These are phyloP conservation scores for Neurospora pannonica DNA, from an alignment of 495 filamentous ascomycete genomes.

Conservation along the genomic window DNA sequence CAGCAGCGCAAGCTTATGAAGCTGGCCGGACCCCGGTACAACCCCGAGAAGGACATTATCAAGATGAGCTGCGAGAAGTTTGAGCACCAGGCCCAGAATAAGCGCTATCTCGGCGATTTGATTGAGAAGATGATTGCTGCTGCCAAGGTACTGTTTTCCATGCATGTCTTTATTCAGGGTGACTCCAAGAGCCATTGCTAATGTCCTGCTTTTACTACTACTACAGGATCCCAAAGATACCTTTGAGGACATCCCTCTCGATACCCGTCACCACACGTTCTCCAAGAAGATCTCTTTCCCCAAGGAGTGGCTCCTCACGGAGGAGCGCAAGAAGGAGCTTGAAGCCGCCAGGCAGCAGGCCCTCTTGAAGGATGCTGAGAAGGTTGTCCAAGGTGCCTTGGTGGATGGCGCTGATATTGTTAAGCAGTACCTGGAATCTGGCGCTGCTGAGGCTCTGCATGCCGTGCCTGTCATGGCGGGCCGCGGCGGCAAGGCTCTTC, in stretches of 20 bases:
- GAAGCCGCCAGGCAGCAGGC: slow-evolving; percentile 45
- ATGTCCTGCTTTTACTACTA: not conserved
- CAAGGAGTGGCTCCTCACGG: slow-evolving; percentile 67
- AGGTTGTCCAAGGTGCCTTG: slow-evolving; percentile 34
- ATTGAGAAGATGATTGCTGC: slow-evolving; percentile 64
- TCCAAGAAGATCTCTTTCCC: slow-evolving; percentile 69
- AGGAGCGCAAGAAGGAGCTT: slow-evolving; percentile 55
- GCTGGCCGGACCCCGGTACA: slow-evolving; percentile 78
- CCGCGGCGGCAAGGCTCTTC: not conserved
- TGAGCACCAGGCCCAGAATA: slow-evolving; percentile 84
- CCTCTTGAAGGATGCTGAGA: slow-evolving; percentile 36
- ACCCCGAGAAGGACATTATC: slow-evolving; percentile 73
- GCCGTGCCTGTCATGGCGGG: slow-evolving; percentile 1
- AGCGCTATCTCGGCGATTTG: slow-evolving; percentile 77
- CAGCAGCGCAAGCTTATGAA: slow-evolving; percentile 81
- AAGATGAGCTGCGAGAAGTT: slow-evolving; percentile 90
- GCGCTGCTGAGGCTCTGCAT: slow-evolving; percentile 1
- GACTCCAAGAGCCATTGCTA: not conserved
- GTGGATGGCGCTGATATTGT: slow-evolving; percentile 48
- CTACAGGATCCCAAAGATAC: slow-evolving; percentile 58
- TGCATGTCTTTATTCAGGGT: not conserved
- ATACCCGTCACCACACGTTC: slow-evolving; percentile 75
- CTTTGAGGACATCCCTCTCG: slow-evolving; percentile 83
- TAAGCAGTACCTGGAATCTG: slow-evolving; percentile 25
- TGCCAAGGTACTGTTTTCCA: slow-evolving; percentile 47